Evolutionary conservation across 106 monocot species (phyloP), one percentile per base, ranked within the genome.

Genomic region (Phalaenopsis aphrodite): DNA sequence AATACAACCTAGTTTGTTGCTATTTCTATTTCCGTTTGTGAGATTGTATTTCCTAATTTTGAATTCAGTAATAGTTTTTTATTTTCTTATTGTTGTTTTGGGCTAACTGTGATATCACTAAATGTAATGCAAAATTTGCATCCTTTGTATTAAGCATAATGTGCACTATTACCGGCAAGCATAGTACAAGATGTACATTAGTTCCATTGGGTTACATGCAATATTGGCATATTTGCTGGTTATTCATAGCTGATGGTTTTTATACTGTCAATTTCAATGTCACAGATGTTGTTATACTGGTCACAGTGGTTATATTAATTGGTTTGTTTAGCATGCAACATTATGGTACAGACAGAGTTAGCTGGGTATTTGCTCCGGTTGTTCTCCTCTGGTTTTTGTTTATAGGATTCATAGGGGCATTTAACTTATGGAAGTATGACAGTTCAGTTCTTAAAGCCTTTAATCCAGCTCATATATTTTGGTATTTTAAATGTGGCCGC

Each of bases 321-420:
- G 81, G 84, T 61, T 79, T 91, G 36, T 89, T 91, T 80, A 83
- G 83, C 79, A 47, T 91, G 85, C 91, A 91, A 84, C 88, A 89
- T 77, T 87, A 82, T 78, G 91, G 91, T 43, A 87, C 91, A 57
- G 87, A 89, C 47, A 88, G 52, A 84, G 91, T 91, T 24, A 88
- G 89, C 41, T 91, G 88, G 89, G 79, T 91, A 56, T 91, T 91
- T 84, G 89, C 91, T 55, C 91, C 91, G 30, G 36, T 91, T 57
- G 91, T 91, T 47, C 85, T 91, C 42, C 38, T 89, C 42, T 91
- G 91, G 91, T 89, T 91, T 82, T 8, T 91, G 68, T 52, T 84
- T 37, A 91, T 91, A 73, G 91, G 91, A 75, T 39, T 41, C 19
- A 89, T 87, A 69, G 91, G 91, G 18, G 73, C 85, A 46, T 1